Conservation (phyloP, 768 basidiomycete species). For the Calocybe indica region DNA sequence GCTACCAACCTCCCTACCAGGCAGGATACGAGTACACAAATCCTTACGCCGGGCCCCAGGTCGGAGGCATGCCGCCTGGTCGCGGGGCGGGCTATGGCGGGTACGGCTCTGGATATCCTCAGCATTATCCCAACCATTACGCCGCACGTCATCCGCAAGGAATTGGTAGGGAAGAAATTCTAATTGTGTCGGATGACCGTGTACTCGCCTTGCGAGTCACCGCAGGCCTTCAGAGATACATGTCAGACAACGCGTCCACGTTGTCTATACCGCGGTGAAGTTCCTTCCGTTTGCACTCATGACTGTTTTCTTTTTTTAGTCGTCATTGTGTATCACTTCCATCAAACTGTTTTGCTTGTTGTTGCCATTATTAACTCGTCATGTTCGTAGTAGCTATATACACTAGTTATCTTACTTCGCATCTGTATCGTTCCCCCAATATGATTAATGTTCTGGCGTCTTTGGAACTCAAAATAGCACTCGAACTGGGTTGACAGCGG, state of each 20-base stretch:
- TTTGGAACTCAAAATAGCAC: neutral
- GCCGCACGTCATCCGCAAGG: slow-evolving; percentile 40
- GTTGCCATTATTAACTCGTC: slow-evolving; percentile 1
- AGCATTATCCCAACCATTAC: slow-evolving; percentile 35
- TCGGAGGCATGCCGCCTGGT: slow-evolving; percentile 6
- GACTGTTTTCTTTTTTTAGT: slow-evolving; percentile 1
- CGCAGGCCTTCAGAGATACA: slow-evolving; percentile 27
- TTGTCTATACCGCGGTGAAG: slow-evolving; percentile 33
- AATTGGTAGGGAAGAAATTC: slow-evolving; percentile 72
- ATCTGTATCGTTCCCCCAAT: slow-evolving; percentile 17
- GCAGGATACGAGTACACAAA: slow-evolving; percentile 23
- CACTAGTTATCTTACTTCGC: slow-evolving; percentile 21
- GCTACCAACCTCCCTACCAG: slow-evolving; percentile 28
- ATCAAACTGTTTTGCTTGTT: slow-evolving; percentile 4
- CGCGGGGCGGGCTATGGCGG: slow-evolving; percentile 20
- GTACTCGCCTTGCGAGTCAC: slow-evolving; percentile 64
- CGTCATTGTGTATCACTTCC: slow-evolving; percentile 8
- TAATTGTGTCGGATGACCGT: slow-evolving; percentile 87
- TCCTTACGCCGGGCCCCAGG: slow-evolving; percentile 20
- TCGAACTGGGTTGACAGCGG: no score
- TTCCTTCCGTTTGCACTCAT: neutral
- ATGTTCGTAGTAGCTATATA: slow-evolving; percentile 1
- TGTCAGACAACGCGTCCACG: slow-evolving; percentile 41
- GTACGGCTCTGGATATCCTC: slow-evolving; percentile 24
- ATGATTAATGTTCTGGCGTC: neutral